Evolutionary conservation across 495 filamentous ascomycete genomes (phyloP).

Genomic region (Neurospora sp.): DNA sequence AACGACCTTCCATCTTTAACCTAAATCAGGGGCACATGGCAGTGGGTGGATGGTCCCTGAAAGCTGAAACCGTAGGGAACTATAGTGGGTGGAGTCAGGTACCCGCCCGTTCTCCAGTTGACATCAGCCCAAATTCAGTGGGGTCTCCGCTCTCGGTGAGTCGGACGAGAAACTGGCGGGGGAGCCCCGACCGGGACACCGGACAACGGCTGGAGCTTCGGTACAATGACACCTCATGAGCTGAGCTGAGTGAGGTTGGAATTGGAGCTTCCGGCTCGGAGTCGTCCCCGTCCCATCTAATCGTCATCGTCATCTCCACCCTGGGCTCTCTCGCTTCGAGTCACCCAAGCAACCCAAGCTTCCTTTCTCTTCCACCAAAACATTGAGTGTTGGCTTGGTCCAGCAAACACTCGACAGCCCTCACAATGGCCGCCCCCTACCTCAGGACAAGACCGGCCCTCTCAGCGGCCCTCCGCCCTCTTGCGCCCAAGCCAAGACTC

Average conservation of each 20-base stretch:
- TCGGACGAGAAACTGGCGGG: not conserved
- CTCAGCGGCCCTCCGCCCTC: conserved; percentile 19
- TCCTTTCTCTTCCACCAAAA: conserved; percentile 5
- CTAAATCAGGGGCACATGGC: not conserved
- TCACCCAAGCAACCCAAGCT: not conserved
- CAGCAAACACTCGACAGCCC: conserved; percentile 9
- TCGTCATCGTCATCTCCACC: not conserved
- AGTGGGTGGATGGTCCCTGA: not conserved
- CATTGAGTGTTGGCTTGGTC: conserved; percentile 32
- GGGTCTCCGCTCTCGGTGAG: not conserved
- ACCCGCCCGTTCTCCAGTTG: not conserved
- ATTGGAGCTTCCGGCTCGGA: not conserved
- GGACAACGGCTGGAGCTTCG: not conserved
- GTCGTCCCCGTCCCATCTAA: not conserved
- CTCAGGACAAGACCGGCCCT: conserved; percentile 24
- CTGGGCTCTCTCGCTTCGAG: not conserved
- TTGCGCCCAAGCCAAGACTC: conserved; percentile 9
- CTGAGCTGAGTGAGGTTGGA: not conserved
- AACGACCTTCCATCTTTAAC: not conserved
- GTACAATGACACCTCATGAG: not conserved
- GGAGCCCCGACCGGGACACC: not conserved
- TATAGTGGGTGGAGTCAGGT: not conserved
- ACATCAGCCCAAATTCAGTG: not conserved
- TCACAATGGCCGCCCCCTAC: conserved; percentile 26
- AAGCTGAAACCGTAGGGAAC: not conserved